Conservation (phyloP, 768 basidiomycete genomes). For the Gymnopilus junonius region DNA sequence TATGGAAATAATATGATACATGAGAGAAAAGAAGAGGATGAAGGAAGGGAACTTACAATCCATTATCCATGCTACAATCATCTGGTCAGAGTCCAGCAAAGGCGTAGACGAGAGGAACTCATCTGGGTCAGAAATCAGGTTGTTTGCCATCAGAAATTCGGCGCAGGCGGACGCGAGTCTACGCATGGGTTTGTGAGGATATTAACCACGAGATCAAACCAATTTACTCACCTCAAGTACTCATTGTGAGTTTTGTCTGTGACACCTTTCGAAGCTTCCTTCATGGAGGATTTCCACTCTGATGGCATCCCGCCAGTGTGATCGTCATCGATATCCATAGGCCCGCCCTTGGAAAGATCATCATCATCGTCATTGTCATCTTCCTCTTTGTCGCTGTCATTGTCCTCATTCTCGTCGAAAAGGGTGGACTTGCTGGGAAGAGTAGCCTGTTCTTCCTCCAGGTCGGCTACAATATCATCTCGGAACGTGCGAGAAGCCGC, state of each 20-base stretch:
- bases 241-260: constrained; percentile 2
- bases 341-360: no score
- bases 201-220: neutral
- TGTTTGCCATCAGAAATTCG: neutral
- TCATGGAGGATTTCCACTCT: neutral
- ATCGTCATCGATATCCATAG: neutral
- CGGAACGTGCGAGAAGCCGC: no score
- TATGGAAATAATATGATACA: neutral
- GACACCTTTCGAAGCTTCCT: neutral
- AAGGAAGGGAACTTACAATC: constrained; percentile 5
- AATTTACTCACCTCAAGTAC: constrained; percentile 3
- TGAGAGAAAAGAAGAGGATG: neutral
- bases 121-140: neutral
- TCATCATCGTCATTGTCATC: no score
- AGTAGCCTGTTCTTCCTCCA: no score
- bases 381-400: no score
- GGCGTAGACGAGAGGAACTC: constrained; percentile 14
- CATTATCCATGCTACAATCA: constrained; percentile 19
- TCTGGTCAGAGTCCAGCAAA: constrained; percentile 1
- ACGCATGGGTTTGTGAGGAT: neutral
- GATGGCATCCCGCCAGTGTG: neutral
- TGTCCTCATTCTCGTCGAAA: no score
- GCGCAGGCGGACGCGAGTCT: constrained; percentile 10
- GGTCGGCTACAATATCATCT: no score
- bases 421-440: no score